Evolutionary conservation across 257 asterid species (phyloP).

Genomic region (Solanum sitiens): DNA sequence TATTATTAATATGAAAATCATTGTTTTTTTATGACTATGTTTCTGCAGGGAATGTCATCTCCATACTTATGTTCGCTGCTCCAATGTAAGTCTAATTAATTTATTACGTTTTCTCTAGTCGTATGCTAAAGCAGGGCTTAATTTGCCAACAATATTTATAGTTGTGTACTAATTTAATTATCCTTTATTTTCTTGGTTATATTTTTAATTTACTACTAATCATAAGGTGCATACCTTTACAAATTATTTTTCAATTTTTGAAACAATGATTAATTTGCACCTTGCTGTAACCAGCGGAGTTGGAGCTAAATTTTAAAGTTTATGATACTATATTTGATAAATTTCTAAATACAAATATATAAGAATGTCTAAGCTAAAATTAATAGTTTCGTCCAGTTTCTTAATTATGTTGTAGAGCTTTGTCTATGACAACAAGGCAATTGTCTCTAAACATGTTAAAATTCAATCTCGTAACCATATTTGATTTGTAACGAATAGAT

Average conservation of each 20-base stretch:
- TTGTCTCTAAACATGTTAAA: not conserved
- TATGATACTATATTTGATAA: too few species aligned
- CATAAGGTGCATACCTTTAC: not conserved
- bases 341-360: too few species aligned
- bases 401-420: too few species aligned
- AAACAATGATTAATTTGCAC: not conserved
- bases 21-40: not conserved
- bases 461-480: not conserved
- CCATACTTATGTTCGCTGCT: slow-evolving; percentile 39
- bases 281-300: not conserved
- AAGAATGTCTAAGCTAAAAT: too few species aligned
- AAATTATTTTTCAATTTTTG: not conserved
- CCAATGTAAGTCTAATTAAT: slow-evolving; percentile 31
- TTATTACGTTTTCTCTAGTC: not conserved
- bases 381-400: too few species aligned
- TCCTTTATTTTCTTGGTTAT: not conserved
- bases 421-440: not conserved
- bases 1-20: not conserved
- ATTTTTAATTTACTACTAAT: not conserved
- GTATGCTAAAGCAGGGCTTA: not conserved
- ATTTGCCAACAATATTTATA: not conserved
- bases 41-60: slow-evolving; percentile 39
- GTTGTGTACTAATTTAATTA: not conserved
- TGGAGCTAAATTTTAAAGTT: too few species aligned
- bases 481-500: not conserved